Conservation (phyloP, 192 early-diverging fungal genomes). For the Rhizoclosmatium globosum region DNA sequence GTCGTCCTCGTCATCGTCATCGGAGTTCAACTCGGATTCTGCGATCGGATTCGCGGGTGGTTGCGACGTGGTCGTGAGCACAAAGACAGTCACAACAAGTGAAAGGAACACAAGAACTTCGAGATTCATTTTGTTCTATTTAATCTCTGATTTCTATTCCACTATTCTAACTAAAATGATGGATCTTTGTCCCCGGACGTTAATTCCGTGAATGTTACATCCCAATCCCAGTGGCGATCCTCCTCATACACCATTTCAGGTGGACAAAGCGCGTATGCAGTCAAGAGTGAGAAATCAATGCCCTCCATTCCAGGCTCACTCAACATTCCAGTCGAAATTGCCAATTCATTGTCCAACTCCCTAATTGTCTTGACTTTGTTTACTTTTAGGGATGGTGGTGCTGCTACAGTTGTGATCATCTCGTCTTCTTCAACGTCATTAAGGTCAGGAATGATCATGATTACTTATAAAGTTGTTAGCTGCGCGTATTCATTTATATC, state of each 20-base stretch:
- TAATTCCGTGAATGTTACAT: slow-evolving; percentile 51
- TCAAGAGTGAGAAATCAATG: slow-evolving; percentile 52
- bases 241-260: slow-evolving; percentile 51
- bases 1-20: too few species aligned
- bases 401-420: slow-evolving; percentile 53
- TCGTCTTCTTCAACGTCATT: slow-evolving; percentile 55
- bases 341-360: slow-evolving; percentile 51
- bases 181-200: not conserved
- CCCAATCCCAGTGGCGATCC: slow-evolving; percentile 60
- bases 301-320: slow-evolving; percentile 48
- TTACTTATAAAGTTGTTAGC: slow-evolving; percentile 34
- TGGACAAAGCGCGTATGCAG: slow-evolving; percentile 45
- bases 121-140: not conserved
- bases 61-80: too few species aligned
- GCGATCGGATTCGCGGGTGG: too few species aligned
- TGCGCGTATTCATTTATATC: not conserved
- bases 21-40: too few species aligned
- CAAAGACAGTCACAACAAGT: not conserved
- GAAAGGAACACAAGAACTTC: not conserved
- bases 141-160: too few species aligned
- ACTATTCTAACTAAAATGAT: too few species aligned
- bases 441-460: slow-evolving; percentile 55
- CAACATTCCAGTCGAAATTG: slow-evolving; percentile 42
- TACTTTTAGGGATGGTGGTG: slow-evolving; percentile 51
- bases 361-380: slow-evolving; percentile 57